These are phyloP conservation scores for Larix sibirica DNA, from an alignment of 83 land plant genomes.

Conservation along the genomic window DNA sequence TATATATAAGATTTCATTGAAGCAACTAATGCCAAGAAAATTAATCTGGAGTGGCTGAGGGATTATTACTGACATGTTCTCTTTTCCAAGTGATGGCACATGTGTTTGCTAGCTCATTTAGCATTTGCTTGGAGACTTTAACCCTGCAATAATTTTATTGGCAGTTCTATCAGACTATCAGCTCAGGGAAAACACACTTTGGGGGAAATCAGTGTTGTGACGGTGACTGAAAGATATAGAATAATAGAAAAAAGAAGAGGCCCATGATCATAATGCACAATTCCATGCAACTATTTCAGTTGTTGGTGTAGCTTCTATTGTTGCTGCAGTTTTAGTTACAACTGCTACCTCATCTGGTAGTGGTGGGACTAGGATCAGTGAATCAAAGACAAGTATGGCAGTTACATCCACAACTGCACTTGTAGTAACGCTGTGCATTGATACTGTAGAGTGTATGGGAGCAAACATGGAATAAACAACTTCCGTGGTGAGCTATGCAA, in stretches of 20 bases:
- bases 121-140: background rate
- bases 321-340: constrained; percentile 94
- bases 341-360: constrained; percentile 61
- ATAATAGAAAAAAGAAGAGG: constrained; percentile 88
- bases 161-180: constrained; percentile 56
- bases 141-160: background rate
- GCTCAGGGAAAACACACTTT: constrained; percentile 32
- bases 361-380: constrained; percentile 42
- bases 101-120: background rate
- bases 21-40: background rate
- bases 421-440: constrained; percentile 96
- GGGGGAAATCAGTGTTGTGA: constrained; percentile 75
- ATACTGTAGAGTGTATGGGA: constrained; percentile 92
- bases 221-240: constrained; percentile 91
- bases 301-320: constrained; percentile 93
- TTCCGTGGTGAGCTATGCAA: constrained; percentile 85
- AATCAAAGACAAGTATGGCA: constrained; percentile 80
- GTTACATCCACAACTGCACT: constrained; percentile 96
- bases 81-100: background rate
- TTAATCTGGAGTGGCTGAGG: background rate
- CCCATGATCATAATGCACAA: constrained; percentile 91
- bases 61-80: background rate
- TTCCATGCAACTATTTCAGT: constrained; percentile 94
- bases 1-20: too few species aligned
- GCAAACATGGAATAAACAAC: constrained; percentile 89